Base-by-base conservation (phyloP, 805 yeast species). In the Ogataea siamensis region DNA sequence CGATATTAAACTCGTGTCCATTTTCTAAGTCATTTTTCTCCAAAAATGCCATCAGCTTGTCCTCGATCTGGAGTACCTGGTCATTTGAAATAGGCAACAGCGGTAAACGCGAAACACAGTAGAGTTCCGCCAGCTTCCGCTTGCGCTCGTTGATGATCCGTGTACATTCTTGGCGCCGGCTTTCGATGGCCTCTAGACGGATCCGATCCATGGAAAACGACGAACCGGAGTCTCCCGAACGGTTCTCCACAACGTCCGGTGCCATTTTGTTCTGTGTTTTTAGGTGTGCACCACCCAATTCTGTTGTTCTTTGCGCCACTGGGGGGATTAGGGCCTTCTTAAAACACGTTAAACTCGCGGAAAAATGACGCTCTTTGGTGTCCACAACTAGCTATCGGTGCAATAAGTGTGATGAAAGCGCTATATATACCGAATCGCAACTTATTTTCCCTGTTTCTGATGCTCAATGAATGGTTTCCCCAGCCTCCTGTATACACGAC, bases 101-200 rank as follows among this genome's bases (percentile, higher is more conserved):
- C 13, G 80, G 76, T 35, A 76, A 58, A 43, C 76, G 58, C 8
- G 84, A 67, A 10, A 81, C 71, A 46, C 79, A 74, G 53, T 76
- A 81, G 12, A 82, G 61, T 55, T 80, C 84, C 2, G 82, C 69
- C 16, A 82, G 63, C 51, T 76, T 77, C 18, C 80, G 63, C 49
- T 77, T 77, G 33, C 87, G 64, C 30, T 66, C 64, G 43, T 67
- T 64, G 9, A 76, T 62, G n/a, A 76, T 59, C 33, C 67, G 70
- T 29, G 63, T 43, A 31, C 74, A 67, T 22, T 60, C 64, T 29
- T 64, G 68, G 18, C 70, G 57, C 39, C 75, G 62, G 46, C 63
- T 62, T 34, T 70, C 76, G 23, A 72, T 63, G 17, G 72, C 63
- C 35, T 71, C 77, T 23, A 62, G 51, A 18, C 76, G 70, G 37